Base-by-base conservation (phyloP, 2,329 filamentous ascomycete genomes). In the Cladophialophora chaetospira region DNA sequence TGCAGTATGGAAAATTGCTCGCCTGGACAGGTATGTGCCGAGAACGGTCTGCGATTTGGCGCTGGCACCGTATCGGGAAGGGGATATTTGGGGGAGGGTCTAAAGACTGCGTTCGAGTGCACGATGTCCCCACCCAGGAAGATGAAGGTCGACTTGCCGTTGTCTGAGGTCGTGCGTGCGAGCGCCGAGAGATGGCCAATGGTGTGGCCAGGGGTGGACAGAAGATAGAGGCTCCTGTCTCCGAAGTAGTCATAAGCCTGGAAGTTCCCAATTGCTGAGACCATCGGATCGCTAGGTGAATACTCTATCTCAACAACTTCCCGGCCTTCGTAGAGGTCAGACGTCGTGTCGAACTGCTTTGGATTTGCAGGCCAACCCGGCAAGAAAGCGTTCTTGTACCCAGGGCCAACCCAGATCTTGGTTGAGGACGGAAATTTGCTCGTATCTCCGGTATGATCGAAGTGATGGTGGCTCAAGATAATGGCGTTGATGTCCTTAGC, bases 361-460 rank as follows among this genome's bases (percentile, higher is more conserved):
- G 69, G 66, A 26, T 74, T 70, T 2, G 63, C 55, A 0, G 81
- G 81, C 44, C 72, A 79, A 0, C 78, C 80, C 0, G 80, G 80
- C 2, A 77, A 64, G 63, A 77, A 74, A 0, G 66, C 67, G 2
- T 73, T 57, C 47, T 75, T 77, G 65, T 82, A 79, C 0, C 81
- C 80, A 0, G 80, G 77, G 0, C 81, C 82, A 4, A 84, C 80
- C 26, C 83, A 61, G 0, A 84, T 63, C 6, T 76, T 72, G 0
- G 79, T 80, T 0, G 63, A 67, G 0, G 63, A 0, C 0, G 79
- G 77, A 42, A 83, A 83, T 0, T 66, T 69, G 0, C 73, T 73
- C 0, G 75, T 71, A 53, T 82, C 77, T 0, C 81, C 82, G 6
- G 75, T 77, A 55, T 84, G 81, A 63, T 84, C 61, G 46, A 58